A percentile compares a stretch with the other conserved stretches of the same genome.
phyloP scores from a whole-genome alignment of 1,139 yeast genomes.

The Yamadazyma diospyri region DNA sequence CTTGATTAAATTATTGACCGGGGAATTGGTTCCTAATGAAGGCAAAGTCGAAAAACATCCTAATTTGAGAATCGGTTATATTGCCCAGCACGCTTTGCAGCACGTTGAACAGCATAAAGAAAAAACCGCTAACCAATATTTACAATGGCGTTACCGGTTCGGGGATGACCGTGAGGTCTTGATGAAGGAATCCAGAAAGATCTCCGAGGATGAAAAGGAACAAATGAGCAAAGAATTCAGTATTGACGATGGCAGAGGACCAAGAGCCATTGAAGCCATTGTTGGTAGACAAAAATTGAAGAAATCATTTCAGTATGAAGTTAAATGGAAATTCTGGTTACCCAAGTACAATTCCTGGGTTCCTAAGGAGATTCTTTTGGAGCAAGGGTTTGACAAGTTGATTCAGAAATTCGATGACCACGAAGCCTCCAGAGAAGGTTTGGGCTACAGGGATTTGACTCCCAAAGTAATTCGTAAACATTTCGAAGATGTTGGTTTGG shows the following conservation, averaged over 20 bases:
- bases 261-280: constrained; percentile 84
- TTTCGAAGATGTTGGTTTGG: constrained; percentile 95
- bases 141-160: constrained; percentile 96
- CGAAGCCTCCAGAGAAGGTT: constrained; percentile 97
- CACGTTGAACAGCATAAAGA: constrained; percentile 97
- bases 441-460: constrained; percentile 89
- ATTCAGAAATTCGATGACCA: constrained; percentile 96
- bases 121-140: constrained; percentile 94
- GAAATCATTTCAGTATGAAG: constrained; percentile 94
- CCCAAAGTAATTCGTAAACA: constrained; percentile 94
- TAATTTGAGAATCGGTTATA: constrained; percentile 94
- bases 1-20: constrained; percentile 86
- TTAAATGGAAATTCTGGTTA: constrained; percentile 90
- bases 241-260: constrained; percentile 83
- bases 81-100: constrained; percentile 97
- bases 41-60: constrained; percentile 98
- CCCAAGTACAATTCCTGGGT: constrained; percentile 95
- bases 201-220: constrained; percentile 78
- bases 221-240: constrained; percentile 78
- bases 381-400: constrained; percentile 81
- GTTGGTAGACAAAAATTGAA: constrained; percentile 97
- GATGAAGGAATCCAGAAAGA: constrained; percentile 86
- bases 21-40: constrained; percentile 77
- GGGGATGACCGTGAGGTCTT: constrained; percentile 98
- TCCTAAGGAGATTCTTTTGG: constrained; percentile 74